Base-by-base conservation (phyloP, 1,139 yeast genomes). In the Debaryomyces sp. region DNA sequence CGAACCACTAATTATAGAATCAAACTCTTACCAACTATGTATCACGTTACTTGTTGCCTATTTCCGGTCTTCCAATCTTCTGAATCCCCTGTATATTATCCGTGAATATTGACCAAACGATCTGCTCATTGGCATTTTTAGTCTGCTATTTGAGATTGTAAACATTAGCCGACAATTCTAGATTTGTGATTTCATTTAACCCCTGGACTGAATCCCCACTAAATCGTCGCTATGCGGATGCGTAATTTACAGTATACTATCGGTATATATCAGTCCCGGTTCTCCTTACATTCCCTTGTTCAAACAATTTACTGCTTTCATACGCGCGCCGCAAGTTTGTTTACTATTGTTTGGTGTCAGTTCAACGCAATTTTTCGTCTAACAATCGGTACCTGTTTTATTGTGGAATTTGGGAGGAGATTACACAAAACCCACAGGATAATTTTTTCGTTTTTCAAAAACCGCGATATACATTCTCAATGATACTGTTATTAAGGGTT, bases 401-500 rank as follows among this genome's bases (percentile, higher is more conserved):
- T 6, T 12, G 21, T n/a, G 36, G 43, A 41, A 41, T 41, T 41
- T 30, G 36, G 18, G 34, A 18, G 21, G 22, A n/a, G 27, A 26
- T 41, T 17, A 41, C 43, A 41, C 43, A 41, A 41, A 41, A 32
- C 6, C 15, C 6, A 18, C 42, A 30, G 22, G 17, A 15, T 13
- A 27, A 12, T 22, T 41, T 41, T 41, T 41, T 30, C 29, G 29
- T 41, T 41, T 39, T 24, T 26, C n/a, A 32, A 24, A 15, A n/a
- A 41, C 26, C 43, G 43, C 43, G 43, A 41, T 41, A 41, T 22
- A 41, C 43, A 39, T 30, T 41, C 43, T 29, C 32, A 21, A 13
- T 15, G 18, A 27, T 32, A 41, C 33, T 15, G 9, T 22, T 22
- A 15, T n/a, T 23, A 30, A 21, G 43, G 43, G 24, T 30, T 22